Base-by-base conservation (phyloP, 257 asterid species). In the Galeopsis tetrahit region DNA sequence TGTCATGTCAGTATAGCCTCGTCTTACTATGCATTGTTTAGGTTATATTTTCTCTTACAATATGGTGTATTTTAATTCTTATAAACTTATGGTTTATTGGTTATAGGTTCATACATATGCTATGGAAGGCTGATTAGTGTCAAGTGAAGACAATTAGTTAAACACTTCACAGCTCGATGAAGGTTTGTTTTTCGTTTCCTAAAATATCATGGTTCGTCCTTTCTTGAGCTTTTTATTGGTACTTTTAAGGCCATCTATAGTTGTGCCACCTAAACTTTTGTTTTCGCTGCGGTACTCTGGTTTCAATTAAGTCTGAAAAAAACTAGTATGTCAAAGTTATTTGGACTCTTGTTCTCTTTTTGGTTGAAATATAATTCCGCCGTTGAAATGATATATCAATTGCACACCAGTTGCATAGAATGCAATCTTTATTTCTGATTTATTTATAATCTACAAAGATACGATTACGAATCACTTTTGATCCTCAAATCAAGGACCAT, bases 31-130 rank as follows among this genome's bases (percentile, higher is more conserved):
- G 71, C 71, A n/a, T 43, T 39, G 28, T 43, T 71, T 31, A 48
- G 39, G 8, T 58, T 48, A 7, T 38, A 58, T 33, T 48, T 32
- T 55, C 43, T 44, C 63, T 38, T 66, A 38, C 13, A 56, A 31
- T 39, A 52, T 43, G 44, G 60, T 59, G 52, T 63, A 10, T 21
- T 66, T 58, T 59, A 59, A 14, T 61, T 68, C 68, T 63, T 9
- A 15, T 57, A 34, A 7, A 68, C 66, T 46, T 69, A 21, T 74
- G 74, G 10, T 75, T 55, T 70, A 44, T 75, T 65, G 63, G 62
- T 69, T 82, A 78, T 80, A 92, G 96, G 89, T 84, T 55, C 94
- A 88, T 11, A 77, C 93, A 62, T 85, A 82, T 81, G 92, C 96
- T 46, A 75, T 89, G 71, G 96, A 88, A 78, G 94, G 96, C 84